Conservation (phyloP, 2,329 filamentous ascomycete species). For the Colletotrichum chrysophilum region DNA sequence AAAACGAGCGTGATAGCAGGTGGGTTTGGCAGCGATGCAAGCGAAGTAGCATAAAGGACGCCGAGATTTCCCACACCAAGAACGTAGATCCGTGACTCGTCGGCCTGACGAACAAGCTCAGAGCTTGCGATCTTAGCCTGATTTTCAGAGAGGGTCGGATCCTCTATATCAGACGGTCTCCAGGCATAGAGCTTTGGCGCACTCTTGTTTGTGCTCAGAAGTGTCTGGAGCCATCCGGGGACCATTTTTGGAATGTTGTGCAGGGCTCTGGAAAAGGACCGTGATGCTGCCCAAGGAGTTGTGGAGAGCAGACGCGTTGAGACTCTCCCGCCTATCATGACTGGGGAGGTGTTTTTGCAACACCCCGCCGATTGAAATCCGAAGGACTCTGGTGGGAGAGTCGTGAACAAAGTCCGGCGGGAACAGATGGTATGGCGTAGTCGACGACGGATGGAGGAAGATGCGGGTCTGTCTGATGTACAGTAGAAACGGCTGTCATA, state of each 20-base stretch:
- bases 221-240: conserved; percentile 34
- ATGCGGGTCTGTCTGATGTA: background rate
- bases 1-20: conserved; percentile 85
- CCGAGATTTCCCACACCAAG: conserved; percentile 84
- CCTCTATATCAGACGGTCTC: conserved; percentile 33
- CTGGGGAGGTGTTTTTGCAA: background rate
- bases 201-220: conserved; percentile 25
- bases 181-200: conserved; percentile 43
- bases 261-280: background rate
- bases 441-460: background rate
- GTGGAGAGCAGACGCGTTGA: background rate
- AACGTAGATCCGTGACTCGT: conserved; percentile 66
- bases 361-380: background rate
- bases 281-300: background rate
- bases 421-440: background rate
- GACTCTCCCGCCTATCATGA: background rate
- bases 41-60: conserved; percentile 75
- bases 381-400: background rate
- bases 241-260: background rate
- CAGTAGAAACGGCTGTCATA: background rate
- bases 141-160: background rate
- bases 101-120: background rate
- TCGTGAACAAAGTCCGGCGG: background rate
- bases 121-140: background rate
- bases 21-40: conserved; percentile 62